Evolutionary conservation across 1,139 yeast genomes (phyloP).

Genomic region (Debaryomyces fabryi): DNA sequence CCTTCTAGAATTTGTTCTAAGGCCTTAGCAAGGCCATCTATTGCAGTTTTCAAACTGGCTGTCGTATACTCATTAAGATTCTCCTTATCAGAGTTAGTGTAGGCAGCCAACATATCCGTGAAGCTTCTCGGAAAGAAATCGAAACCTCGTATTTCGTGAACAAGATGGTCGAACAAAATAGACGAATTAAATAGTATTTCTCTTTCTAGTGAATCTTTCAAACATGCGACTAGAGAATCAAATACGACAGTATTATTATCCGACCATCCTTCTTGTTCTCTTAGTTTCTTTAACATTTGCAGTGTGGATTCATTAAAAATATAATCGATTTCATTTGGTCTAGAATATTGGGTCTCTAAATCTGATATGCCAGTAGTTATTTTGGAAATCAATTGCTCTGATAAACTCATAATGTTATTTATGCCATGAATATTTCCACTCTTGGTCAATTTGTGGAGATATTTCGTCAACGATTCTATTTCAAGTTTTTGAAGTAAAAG

Average conservation of each 20-base stretch:
- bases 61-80: not conserved
- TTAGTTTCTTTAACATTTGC: slow-evolving; percentile 46
- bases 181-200: slow-evolving; percentile 61
- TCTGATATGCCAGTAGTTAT: slow-evolving; percentile 35
- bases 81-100: slow-evolving; percentile 5
- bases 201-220: slow-evolving; percentile 51
- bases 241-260: slow-evolving; percentile 43
- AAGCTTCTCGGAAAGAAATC: slow-evolving; percentile 23
- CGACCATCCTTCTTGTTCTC: slow-evolving; percentile 60
- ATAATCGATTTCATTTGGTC: slow-evolving; percentile 54
- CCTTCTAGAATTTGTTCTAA: slow-evolving; percentile 38
- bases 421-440: slow-evolving; percentile 3
- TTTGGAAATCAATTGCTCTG: slow-evolving; percentile 32
- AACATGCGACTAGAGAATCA: slow-evolving; percentile 39
- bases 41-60: slow-evolving; percentile 10
- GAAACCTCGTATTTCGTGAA: slow-evolving; percentile 31
- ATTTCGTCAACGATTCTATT: slow-evolving; percentile 28
- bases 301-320: slow-evolving; percentile 46
- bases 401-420: slow-evolving; percentile 19
- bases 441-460: slow-evolving; percentile 11
- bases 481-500: slow-evolving; percentile 48
- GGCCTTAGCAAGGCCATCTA: slow-evolving; percentile 16
- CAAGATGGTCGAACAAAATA: slow-evolving; percentile 45
- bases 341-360: slow-evolving; percentile 52
- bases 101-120: slow-evolving; percentile 12